These are phyloP conservation scores for Gloeopeniophorella convolvens DNA, from an alignment of 768 basidiomycete species.

Conservation along the genomic window DNA sequence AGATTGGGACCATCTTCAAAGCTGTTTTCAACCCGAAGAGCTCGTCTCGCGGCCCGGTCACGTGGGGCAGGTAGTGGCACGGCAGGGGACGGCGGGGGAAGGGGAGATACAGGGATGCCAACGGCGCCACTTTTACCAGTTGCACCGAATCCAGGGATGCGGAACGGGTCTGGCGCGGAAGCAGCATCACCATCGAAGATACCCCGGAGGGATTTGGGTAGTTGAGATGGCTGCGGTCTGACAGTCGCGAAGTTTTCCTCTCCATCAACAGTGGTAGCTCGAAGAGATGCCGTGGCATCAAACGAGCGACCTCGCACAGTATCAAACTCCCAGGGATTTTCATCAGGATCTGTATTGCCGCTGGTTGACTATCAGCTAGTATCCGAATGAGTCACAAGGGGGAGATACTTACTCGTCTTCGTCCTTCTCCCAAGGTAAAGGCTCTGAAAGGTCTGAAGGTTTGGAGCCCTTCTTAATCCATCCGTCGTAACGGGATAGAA, in stretches of 20 bases:
- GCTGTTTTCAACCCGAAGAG: slow-evolving; percentile 26
- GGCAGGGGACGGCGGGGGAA: slow-evolving; percentile 25
- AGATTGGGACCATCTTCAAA: slow-evolving; percentile 38
- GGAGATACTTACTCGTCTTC: slow-evolving; percentile 36
- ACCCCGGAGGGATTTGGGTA: slow-evolving; percentile 73
- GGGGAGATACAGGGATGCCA: slow-evolving; percentile 20
- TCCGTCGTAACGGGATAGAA: slow-evolving; percentile 70
- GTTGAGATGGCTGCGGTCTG: slow-evolving; percentile 41
- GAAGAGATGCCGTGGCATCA: not conserved
- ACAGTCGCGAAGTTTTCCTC: slow-evolving; percentile 36
- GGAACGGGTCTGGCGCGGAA: slow-evolving; percentile 35
- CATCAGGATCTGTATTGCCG: slow-evolving; percentile 19
- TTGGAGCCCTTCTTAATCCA: slow-evolving; percentile 46
- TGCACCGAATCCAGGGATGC: slow-evolving; percentile 32
- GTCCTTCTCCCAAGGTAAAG: slow-evolving; percentile 68
- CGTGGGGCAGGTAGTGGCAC: slow-evolving; percentile 34
- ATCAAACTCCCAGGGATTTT: slow-evolving; percentile 72
- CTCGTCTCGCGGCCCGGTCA: slow-evolving; percentile 28
- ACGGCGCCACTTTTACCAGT: slow-evolving; percentile 18
- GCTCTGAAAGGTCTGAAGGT: slow-evolving; percentile 42
- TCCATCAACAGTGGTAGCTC: slow-evolving; percentile 1
- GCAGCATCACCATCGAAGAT: slow-evolving; percentile 62
- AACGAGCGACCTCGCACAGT: slow-evolving; percentile 46
- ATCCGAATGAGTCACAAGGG: slow-evolving; percentile 13
- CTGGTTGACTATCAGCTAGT: slow-evolving; percentile 24